Evolutionary conservation across 2,329 filamentous ascomycete species (phyloP).

Genomic region (Penicillium sp.): DNA sequence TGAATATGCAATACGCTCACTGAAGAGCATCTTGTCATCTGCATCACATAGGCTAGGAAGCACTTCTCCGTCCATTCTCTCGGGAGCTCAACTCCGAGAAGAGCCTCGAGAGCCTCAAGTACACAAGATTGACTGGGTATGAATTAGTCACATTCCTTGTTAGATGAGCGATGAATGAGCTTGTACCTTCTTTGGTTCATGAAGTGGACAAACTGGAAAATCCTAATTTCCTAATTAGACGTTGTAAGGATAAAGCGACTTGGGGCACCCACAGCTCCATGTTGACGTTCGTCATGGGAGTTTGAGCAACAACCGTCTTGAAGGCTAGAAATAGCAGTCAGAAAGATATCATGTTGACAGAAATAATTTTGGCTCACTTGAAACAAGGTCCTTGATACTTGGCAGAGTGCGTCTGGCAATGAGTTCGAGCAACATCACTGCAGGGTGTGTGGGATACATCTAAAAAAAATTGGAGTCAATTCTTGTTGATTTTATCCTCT

Average conservation of each 20-base stretch:
- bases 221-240: neutral
- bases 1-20: neutral
- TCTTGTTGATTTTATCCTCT: neutral
- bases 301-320: constrained; percentile 50
- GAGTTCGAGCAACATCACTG: constrained; percentile 68
- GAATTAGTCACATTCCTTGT: neutral
- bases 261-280: neutral
- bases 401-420: constrained; percentile 54
- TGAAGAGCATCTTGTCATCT: neutral
- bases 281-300: neutral
- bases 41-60: constrained; percentile 35
- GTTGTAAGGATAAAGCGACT: neutral
- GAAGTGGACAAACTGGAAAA: constrained; percentile 3
- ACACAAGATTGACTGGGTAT: neutral
- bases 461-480: neutral
- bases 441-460: constrained; percentile 59
- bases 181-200: neutral
- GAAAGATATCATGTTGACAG: neutral
- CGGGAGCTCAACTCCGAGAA: constrained; percentile 59
- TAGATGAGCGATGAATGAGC: too few species aligned
- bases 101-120: constrained; percentile 59
- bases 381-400: constrained; percentile 43
- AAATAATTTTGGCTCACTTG: constrained; percentile 32
- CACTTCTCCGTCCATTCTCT: constrained; percentile 68
- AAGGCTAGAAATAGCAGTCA: constrained; percentile 50